Evolutionary conservation across 495 filamentous ascomycete genomes (phyloP).

Genomic region (Neurospora sp.): DNA sequence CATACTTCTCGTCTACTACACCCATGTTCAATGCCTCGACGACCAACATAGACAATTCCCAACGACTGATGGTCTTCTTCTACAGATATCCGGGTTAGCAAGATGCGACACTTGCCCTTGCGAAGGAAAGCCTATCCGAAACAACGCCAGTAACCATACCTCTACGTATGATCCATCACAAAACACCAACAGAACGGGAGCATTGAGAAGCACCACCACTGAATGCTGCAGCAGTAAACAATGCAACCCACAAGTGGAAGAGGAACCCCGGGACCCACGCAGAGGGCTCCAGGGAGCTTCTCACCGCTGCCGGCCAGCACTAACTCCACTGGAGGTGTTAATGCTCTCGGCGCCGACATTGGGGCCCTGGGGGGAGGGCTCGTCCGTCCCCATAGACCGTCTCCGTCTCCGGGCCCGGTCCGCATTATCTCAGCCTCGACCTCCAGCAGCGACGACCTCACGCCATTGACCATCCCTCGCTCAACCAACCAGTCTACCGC

Average conservation of each 20-base stretch:
- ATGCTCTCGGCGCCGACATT: neutral
- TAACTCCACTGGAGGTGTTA: neutral
- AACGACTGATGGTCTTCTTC: neutral
- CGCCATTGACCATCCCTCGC: neutral
- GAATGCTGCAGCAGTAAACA: constrained; percentile 9
- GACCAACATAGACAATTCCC: neutral
- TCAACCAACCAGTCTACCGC: neutral
- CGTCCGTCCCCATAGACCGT: neutral
- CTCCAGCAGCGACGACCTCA: neutral
- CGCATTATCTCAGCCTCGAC: neutral
- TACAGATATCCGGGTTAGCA: neutral
- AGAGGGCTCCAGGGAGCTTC: constrained; percentile 45
- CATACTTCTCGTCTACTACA: neutral
- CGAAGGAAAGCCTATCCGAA: neutral
- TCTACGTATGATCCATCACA: neutral
- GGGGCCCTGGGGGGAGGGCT: neutral
- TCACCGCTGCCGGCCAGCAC: constrained; percentile 34
- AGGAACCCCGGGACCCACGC: constrained; percentile 19
- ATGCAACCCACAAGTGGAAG: constrained; percentile 40
- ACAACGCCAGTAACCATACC: neutral
- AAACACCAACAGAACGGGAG: neutral
- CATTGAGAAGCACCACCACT: neutral
- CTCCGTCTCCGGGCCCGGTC: neutral
- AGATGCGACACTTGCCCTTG: neutral
- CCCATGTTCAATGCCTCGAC: neutral